Conservation (phyloP, 306 rosid species). For the Medicago lupulina region DNA sequence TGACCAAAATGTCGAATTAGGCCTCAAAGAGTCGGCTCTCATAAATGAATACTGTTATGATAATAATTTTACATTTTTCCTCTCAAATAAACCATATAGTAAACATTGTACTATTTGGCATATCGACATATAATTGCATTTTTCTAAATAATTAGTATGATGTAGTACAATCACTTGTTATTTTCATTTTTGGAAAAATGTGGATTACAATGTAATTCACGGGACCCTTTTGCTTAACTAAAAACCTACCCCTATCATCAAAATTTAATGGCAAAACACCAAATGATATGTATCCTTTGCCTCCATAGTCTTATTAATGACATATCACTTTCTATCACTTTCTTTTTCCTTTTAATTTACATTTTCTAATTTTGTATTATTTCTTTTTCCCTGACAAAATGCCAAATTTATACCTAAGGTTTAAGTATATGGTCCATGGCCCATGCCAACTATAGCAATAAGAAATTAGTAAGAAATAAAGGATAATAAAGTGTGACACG, state of each 20-base stretch:
- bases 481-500: conserved; percentile 8
- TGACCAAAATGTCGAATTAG: conserved; percentile 8
- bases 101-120: background rate
- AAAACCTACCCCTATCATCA: background rate
- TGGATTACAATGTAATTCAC: conserved; percentile 13
- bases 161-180: background rate
- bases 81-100: background rate
- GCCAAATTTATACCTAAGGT: conserved; percentile 2
- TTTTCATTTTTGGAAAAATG: background rate
- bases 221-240: conserved; percentile 24
- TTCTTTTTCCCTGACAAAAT: conserved; percentile 32
- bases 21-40: background rate
- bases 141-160: background rate
- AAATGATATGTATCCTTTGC: conserved; percentile 34
- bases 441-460: conserved; percentile 29
- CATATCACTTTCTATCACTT: conserved; percentile 45
- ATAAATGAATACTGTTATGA: no score
- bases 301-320: conserved; percentile 27
- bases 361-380: background rate
- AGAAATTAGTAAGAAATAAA: conserved; percentile 5
- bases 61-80: no score
- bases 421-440: conserved; percentile 27
- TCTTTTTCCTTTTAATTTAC: conserved; percentile 14
- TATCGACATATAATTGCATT: background rate
- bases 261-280: conserved; percentile 34